Conservation (phyloP, 1,284 basidiomycete genomes). For the Cryptococcus maquisensis region DNA sequence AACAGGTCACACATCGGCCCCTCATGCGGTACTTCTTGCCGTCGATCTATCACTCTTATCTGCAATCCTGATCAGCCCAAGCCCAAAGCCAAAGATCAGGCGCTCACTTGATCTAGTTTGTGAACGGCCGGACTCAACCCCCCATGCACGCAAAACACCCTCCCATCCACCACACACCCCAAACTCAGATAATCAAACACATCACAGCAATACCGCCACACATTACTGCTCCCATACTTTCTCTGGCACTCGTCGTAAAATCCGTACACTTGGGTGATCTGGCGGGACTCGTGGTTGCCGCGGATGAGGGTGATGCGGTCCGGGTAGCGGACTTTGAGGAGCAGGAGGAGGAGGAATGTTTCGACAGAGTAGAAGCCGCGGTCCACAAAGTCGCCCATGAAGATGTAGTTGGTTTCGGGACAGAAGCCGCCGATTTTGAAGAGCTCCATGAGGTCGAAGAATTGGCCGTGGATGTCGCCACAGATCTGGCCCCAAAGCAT, state of each 20-base stretch:
- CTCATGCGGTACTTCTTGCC: conserved; percentile 99
- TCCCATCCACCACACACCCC: conserved; percentile 89
- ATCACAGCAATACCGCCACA: conserved; percentile 98
- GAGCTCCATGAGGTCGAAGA: conserved; percentile 94
- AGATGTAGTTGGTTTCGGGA: conserved; percentile 94
- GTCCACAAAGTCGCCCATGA: conserved; percentile 98
- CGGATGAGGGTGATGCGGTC: conserved; percentile 96
- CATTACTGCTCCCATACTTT: conserved; percentile 92
- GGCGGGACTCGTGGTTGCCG: conserved; percentile 97
- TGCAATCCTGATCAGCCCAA: conserved; percentile 43
- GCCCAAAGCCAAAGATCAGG: not conserved
- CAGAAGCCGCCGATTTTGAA: conserved; percentile 94
- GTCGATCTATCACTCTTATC: conserved; percentile 93
- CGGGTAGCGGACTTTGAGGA: conserved; percentile 95
- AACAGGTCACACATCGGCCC: conserved; percentile 97
- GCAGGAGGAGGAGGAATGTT: conserved; percentile 89
- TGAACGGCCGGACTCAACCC: conserved; percentile 84
- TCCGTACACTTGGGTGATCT: conserved; percentile 98
- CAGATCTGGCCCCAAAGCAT: conserved; percentile 69
- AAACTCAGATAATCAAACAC: conserved; percentile 96
- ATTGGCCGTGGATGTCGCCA: conserved; percentile 98
- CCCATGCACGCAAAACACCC: conserved; percentile 89
- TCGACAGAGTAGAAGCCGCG: conserved; percentile 97
- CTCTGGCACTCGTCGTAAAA: conserved; percentile 98
- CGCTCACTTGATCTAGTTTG: conserved; percentile 75